These are phyloP conservation scores for Cryptosporidium parvum DNA, from an alignment of 169 alveolate genomes.

Conservation along the genomic window DNA sequence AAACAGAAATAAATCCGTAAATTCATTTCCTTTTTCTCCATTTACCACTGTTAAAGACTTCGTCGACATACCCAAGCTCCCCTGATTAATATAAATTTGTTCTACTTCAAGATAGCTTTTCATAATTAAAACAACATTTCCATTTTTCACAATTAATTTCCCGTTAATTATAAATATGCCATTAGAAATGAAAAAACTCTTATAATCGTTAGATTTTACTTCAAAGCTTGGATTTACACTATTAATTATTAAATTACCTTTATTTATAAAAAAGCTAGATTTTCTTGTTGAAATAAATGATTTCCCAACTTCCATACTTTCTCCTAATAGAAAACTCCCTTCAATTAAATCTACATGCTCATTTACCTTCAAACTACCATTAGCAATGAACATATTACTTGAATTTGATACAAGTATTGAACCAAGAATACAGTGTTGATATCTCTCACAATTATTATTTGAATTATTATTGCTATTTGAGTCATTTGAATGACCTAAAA, in stretches of 20 bases:
- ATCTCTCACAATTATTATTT: background rate
- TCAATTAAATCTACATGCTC: conserved; percentile 54
- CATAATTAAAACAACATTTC: conserved; percentile 27
- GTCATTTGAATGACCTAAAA: conserved; percentile 3
- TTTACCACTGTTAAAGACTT: conserved; percentile 4
- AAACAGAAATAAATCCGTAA: background rate
- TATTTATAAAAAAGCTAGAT: conserved; percentile 5
- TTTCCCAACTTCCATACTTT: conserved; percentile 26
- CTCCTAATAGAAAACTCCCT: conserved; percentile 14
- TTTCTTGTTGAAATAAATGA: conserved; percentile 24
- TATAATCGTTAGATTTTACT: background rate
- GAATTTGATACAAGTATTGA: conserved; percentile 64
- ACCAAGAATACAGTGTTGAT: conserved; percentile 30
- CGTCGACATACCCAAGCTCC: conserved; percentile 46
- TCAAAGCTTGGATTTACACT: background rate
- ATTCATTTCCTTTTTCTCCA: background rate
- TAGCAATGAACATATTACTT: conserved; percentile 21
- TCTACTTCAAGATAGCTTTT: conserved; percentile 49
- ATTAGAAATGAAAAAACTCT: conserved; percentile 42
- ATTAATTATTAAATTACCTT: conserved; percentile 47
- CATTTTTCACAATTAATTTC: conserved; percentile 4
- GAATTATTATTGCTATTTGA: background rate
- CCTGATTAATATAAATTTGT: conserved; percentile 1
- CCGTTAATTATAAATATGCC: conserved; percentile 35
- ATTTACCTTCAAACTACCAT: conserved; percentile 21